A percentile compares a stretch with the other conserved stretches of the same genome.
These are phyloP conservation scores for Pyrenochaeta sp. DNA, from an alignment of 2,329 filamentous ascomycete species.

Conservation along the genomic window DNA sequence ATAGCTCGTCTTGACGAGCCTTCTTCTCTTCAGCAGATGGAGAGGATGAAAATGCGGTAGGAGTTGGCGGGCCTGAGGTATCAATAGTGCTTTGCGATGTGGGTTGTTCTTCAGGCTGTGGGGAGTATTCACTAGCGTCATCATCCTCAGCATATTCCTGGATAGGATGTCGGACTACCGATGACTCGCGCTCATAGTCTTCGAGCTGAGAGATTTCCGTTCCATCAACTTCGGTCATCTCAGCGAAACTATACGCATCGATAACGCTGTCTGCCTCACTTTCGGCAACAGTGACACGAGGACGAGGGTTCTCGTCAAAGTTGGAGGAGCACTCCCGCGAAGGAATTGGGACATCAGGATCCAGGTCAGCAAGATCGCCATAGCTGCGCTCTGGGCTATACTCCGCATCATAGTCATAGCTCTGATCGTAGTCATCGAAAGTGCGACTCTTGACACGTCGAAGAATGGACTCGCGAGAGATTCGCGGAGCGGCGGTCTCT, in stretches of 20 bases:
- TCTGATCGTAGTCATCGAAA: constrained; percentile 61
- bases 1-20: constrained; percentile 52
- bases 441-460: constrained; percentile 77
- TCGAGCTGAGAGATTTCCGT: constrained; percentile 52
- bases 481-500: constrained; percentile 75
- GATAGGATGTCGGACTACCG: constrained; percentile 63
- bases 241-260: constrained; percentile 69
- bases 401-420: constrained; percentile 48
- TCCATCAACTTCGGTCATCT: constrained; percentile 67
- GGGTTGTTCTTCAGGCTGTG: constrained; percentile 47
- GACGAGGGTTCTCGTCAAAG: constrained; percentile 65
- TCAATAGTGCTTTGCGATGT: constrained; percentile 46
- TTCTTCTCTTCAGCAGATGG: constrained; percentile 39
- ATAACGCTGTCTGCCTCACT: constrained; percentile 55
- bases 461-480: constrained; percentile 93
- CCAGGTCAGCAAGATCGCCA: constrained; percentile 64
- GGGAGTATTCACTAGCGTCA: constrained; percentile 66
- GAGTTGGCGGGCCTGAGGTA: constrained; percentile 56
- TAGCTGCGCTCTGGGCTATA: constrained; percentile 65
- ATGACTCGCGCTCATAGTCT: constrained; percentile 56
- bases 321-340: constrained; percentile 76
- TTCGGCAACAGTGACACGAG: constrained; percentile 68
- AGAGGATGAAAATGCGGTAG: constrained; percentile 44
- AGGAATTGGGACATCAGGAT: constrained; percentile 89
- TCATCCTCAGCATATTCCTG: constrained; percentile 52